Evolutionary conservation across 345 rosid species (phyloP).

Genomic region (Mangifera indica): DNA sequence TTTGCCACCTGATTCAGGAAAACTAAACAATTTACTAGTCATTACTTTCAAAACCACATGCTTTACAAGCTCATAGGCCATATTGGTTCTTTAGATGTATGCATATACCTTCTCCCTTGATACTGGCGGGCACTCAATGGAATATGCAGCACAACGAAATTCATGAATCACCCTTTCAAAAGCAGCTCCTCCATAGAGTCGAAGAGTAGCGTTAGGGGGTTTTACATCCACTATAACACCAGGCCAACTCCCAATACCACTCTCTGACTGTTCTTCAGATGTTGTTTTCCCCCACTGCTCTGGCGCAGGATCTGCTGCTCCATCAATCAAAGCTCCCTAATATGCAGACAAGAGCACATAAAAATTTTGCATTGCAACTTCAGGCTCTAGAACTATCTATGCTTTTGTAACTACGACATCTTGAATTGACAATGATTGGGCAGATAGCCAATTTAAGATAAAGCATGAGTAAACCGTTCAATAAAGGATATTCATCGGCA

Average conservation of each 20-base stretch:
- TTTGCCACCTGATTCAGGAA: constrained; percentile 73
- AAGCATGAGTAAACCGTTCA: background rate
- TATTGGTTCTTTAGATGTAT: background rate
- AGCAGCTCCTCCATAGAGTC: constrained; percentile 98
- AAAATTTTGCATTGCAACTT: constrained; percentile 7
- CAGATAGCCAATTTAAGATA: background rate
- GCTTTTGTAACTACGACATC: background rate
- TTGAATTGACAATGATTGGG: background rate
- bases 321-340: constrained; percentile 88
- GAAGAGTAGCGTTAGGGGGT: constrained; percentile 90
- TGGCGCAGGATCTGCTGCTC: constrained; percentile 98
- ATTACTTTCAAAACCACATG: constrained; percentile 3
- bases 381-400: background rate
- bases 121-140: constrained; percentile 86
- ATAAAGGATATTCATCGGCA: background rate
- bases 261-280: constrained; percentile 73
- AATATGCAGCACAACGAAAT: constrained; percentile 92
- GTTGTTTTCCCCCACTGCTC: constrained; percentile 98
- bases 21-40: constrained; percentile 1
- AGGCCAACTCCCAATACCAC: constrained; percentile 96
- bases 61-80: background rate
- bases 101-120: constrained; percentile 87
- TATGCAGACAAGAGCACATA: constrained; percentile 23
- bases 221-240: constrained; percentile 66
- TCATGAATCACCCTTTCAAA: constrained; percentile 94